phyloP scores from a whole-genome alignment of 345 rosid genomes.

The Lepidium sativum region DNA sequence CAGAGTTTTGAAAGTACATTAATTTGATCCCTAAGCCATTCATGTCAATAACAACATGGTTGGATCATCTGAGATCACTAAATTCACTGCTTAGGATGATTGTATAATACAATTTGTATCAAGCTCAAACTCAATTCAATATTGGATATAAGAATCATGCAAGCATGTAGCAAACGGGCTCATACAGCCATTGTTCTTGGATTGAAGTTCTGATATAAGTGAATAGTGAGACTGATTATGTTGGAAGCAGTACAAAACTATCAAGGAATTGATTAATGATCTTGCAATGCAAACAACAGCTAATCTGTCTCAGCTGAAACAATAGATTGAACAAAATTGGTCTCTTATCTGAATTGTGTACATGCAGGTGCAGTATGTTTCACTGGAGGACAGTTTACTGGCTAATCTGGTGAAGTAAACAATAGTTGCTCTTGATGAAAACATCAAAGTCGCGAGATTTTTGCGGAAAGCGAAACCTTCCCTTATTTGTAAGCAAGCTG shows the following conservation, averaged over 20 bases:
- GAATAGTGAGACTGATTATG: slow-evolving; percentile 84
- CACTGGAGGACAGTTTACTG: too few relatives aligned
- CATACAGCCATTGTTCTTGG: too few relatives aligned
- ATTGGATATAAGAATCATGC: slow-evolving; percentile 79
- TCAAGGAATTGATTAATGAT: slow-evolving; percentile 69
- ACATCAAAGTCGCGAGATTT: too few relatives aligned
- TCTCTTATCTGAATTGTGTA: neutral
- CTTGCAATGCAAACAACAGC: slow-evolving; percentile 86
- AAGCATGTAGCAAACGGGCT: slow-evolving; percentile 82
- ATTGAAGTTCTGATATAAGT: slow-evolving; percentile 80
- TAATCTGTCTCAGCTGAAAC: slow-evolving; percentile 28
- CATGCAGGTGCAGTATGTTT: slow-evolving; percentile 47
- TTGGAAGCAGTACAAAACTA: slow-evolving; percentile 70
- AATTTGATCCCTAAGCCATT: neutral
- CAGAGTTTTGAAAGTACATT: neutral
- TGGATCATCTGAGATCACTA: neutral
- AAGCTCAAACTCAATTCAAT: slow-evolving; percentile 14
- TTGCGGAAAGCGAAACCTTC: neutral
- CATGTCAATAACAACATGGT: neutral
- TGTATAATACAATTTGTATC: neutral
- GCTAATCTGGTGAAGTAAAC: too few relatives aligned
- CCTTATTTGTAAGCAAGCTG: neutral
- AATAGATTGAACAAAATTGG: neutral
- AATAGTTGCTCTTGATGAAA: too few relatives aligned
- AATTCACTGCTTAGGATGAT: neutral